Percentiles rank a stretch among this genome's conserved stretches.
These are phyloP conservation scores for Erythrobasidium yunnanense DNA, from an alignment of 768 basidiomycete species.

Conservation along the genomic window DNA sequence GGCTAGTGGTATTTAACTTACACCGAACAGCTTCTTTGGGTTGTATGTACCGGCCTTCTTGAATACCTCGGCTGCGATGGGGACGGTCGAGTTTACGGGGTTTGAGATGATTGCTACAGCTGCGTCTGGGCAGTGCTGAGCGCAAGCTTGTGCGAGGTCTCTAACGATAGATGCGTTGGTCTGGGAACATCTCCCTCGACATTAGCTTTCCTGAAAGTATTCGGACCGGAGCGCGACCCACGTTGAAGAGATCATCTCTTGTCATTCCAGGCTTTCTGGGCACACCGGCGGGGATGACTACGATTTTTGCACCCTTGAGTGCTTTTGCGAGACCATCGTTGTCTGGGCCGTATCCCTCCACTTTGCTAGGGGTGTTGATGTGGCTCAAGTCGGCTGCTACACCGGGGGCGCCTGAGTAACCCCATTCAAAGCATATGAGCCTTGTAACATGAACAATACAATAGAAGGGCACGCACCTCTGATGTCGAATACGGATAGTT, in stretches of 20 bases:
- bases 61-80: conserved; percentile 85
- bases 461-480: conserved; percentile 45
- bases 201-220: not conserved
- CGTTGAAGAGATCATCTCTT: conserved; percentile 92
- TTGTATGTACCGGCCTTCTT: conserved; percentile 86
- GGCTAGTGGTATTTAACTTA: not conserved
- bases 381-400: conserved; percentile 85
- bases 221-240: conserved; percentile 42
- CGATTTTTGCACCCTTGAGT: conserved; percentile 75
- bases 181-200: conserved; percentile 43
- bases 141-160: conserved; percentile 80
- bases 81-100: conserved; percentile 83
- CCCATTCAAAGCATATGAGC: no score
- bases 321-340: conserved; percentile 82
- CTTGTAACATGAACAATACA: not conserved
- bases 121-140: conserved; percentile 77
- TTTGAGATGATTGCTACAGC: conserved; percentile 94
- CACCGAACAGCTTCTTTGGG: conserved; percentile 79
- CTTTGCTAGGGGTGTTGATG: conserved; percentile 29
- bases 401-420: conserved; percentile 62
- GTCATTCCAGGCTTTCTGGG: conserved; percentile 81
- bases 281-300: conserved; percentile 97
- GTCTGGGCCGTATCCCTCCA: conserved; percentile 36
- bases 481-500: conserved; percentile 68
- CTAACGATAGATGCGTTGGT: conserved; percentile 97